A percentile compares a stretch with the other conserved stretches of the same genome.
phyloP scores from a whole-genome alignment of 139 green algal species.

The Nannochloris sp. region DNA sequence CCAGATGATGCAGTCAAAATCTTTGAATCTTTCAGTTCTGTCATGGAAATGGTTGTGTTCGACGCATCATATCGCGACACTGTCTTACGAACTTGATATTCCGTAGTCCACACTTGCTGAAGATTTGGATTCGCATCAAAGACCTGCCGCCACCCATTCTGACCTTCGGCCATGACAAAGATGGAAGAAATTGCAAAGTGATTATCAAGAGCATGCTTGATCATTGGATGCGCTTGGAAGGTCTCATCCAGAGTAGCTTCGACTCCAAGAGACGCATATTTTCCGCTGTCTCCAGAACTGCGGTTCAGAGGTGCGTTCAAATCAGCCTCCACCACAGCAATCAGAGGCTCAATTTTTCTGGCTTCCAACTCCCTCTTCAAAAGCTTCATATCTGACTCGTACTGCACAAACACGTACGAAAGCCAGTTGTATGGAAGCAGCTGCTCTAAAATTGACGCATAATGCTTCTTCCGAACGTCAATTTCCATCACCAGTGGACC shows the following conservation, averaged over 20 bases:
- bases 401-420: constrained; percentile 36
- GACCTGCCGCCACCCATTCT: not conserved
- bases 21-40: not conserved
- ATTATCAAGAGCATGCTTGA: constrained; percentile 57
- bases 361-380: constrained; percentile 10
- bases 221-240: constrained; percentile 53
- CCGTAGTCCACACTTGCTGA: not conserved
- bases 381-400: constrained; percentile 39
- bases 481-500: constrained; percentile 59
- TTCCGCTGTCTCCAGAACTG: constrained; percentile 13
- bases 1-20: not conserved
- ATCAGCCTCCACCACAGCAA: constrained; percentile 24
- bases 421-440: constrained; percentile 24
- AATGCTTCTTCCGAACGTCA: constrained; percentile 27
- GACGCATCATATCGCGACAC: not conserved
- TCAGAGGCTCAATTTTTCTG: constrained; percentile 8
- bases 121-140: constrained; percentile 5
- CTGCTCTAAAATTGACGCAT: constrained; percentile 44
- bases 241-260: constrained; percentile 62
- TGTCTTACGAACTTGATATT: not conserved
- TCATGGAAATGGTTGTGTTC: not conserved
- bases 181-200: constrained; percentile 28
- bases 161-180: constrained; percentile 20
- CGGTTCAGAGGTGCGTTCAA: constrained; percentile 18
- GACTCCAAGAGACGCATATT: constrained; percentile 43